These are phyloP conservation scores for Oxyria digyna DNA, from an alignment of 148 eudicot genomes.

Conservation along the genomic window DNA sequence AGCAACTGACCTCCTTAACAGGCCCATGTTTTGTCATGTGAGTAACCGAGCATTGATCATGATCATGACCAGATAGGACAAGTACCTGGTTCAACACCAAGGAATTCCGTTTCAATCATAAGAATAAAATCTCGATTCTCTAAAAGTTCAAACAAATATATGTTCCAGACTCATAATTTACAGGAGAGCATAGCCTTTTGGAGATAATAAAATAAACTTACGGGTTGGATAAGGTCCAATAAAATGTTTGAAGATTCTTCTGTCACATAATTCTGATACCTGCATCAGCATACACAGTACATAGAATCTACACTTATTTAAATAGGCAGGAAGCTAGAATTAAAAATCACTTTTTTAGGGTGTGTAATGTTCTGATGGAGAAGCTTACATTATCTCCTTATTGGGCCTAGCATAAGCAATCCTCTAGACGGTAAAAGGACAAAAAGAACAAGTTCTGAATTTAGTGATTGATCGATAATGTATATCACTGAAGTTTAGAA, in stretches of 20 bases:
- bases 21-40: slow-evolving; percentile 45
- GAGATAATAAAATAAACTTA: slow-evolving; percentile 20
- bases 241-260: slow-evolving; percentile 38
- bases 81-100: slow-evolving; percentile 44
- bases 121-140: too few relatives aligned
- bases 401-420: slow-evolving; percentile 29
- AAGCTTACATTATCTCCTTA: slow-evolving; percentile 53
- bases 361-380: background rate
- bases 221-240: slow-evolving; percentile 62
- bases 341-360: background rate
- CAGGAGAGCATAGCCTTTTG: background rate
- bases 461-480: slow-evolving; percentile 2
- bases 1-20: slow-evolving; percentile 55
- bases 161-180: background rate
- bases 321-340: background rate
- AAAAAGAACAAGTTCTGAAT: slow-evolving; percentile 23
- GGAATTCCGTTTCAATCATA: too few relatives aligned
- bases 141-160: background rate
- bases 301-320: background rate
- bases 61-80: slow-evolving; percentile 90
- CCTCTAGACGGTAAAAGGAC: slow-evolving; percentile 44
- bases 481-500: background rate
- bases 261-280: slow-evolving; percentile 84
- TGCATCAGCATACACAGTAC: slow-evolving; percentile 25
- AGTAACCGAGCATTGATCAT: slow-evolving; percentile 79